These are phyloP conservation scores for Curvularia spicifera DNA, from an alignment of 2,329 filamentous ascomycete species.

Conservation along the genomic window DNA sequence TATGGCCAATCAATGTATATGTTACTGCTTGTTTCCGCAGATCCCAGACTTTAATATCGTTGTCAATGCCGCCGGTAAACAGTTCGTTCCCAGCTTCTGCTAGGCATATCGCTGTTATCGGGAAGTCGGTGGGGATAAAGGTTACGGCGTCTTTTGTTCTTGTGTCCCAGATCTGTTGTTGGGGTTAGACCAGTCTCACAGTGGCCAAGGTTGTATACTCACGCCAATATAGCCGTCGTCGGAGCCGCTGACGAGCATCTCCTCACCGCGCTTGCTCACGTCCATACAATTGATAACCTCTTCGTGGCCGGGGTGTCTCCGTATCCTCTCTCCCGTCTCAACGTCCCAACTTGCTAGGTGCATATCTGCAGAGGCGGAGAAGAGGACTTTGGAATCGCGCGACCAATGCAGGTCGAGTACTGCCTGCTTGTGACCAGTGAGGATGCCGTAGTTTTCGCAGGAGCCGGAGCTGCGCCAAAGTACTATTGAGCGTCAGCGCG, in stretches of 20 bases:
- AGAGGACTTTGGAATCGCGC: slow-evolving; percentile 87
- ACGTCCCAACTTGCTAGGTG: slow-evolving; percentile 94
- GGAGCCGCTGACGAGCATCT: slow-evolving; percentile 86
- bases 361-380: slow-evolving; percentile 92
- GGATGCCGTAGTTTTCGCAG: slow-evolving; percentile 90
- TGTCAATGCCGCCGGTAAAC: slow-evolving; percentile 93
- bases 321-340: slow-evolving; percentile 88
- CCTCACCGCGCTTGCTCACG: slow-evolving; percentile 86
- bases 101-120: slow-evolving; percentile 89
- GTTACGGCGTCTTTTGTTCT: slow-evolving; percentile 86
- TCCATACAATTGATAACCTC: slow-evolving; percentile 95
- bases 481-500: slow-evolving; percentile 61
- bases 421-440: slow-evolving; percentile 89
- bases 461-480: slow-evolving; percentile 92
- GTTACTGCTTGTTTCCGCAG: slow-evolving; percentile 87
- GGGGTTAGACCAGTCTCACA: slow-evolving; percentile 22
- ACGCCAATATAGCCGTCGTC: slow-evolving; percentile 89
- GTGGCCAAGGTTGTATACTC: slow-evolving; percentile 22
- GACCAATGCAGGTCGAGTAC: slow-evolving; percentile 96
- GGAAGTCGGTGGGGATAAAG: slow-evolving; percentile 89
- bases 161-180: slow-evolving; percentile 81
- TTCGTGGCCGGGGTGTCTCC: slow-evolving; percentile 89
- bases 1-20: slow-evolving; percentile 88
- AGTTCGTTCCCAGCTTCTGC: slow-evolving; percentile 94
- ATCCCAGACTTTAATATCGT: slow-evolving; percentile 97